Conservation (phyloP, 1,284 basidiomycete genomes). For the Omphalotus olearius region DNA sequence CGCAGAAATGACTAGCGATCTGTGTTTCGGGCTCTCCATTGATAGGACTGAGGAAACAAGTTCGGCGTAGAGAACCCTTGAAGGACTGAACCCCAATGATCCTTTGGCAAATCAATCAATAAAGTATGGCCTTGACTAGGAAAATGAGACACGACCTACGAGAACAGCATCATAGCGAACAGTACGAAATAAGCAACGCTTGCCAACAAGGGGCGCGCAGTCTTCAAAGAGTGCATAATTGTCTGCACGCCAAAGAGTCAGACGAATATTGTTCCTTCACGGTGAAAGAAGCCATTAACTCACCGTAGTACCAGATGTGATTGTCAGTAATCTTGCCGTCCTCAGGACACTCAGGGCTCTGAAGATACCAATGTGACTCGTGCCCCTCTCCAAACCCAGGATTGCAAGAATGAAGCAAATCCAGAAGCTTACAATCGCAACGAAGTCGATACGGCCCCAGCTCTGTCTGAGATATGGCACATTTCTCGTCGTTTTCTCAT, state of each 20-base stretch:
- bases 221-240: conserved; percentile 92
- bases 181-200: conserved; percentile 89
- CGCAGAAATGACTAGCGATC: conserved; percentile 61
- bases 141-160: conserved; percentile 41
- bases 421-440: conserved; percentile 72
- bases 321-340: conserved; percentile 78
- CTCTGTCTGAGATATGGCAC: conserved; percentile 89
- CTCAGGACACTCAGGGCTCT: conserved; percentile 88
- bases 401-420: conserved; percentile 50
- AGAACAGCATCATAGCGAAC: conserved; percentile 89
- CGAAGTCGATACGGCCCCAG: conserved; percentile 80
- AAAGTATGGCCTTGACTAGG: no score
- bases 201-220: conserved; percentile 82
- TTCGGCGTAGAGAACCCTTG: conserved; percentile 75
- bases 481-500: conserved; percentile 53
- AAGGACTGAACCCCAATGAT: conserved; percentile 92
- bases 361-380: conserved; percentile 79
- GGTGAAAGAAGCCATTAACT: conserved; percentile 23
- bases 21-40: conserved; percentile 46
- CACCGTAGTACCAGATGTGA: conserved; percentile 90
- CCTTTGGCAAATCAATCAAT: conserved; percentile 31
- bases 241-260: conserved; percentile 46
- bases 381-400: conserved; percentile 60
- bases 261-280: not conserved
- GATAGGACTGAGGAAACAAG: conserved; percentile 50